These are phyloP conservation scores for Alternaria burnsii DNA, from an alignment of 2,329 filamentous ascomycete species.

Conservation along the genomic window DNA sequence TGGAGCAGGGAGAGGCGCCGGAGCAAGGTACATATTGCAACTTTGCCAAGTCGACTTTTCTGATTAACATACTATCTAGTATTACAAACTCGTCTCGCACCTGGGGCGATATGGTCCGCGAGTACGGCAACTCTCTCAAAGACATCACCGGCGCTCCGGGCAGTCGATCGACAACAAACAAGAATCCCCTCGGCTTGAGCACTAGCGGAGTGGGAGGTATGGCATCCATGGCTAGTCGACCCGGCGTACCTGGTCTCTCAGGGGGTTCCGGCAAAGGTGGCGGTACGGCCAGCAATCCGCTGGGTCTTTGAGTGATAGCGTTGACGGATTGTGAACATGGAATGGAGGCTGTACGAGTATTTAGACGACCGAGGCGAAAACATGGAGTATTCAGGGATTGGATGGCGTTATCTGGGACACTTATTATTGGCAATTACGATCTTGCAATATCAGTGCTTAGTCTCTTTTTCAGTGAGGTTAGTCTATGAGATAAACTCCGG, in stretches of 20 bases:
- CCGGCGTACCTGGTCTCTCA: slow-evolving; percentile 18
- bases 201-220: slow-evolving; percentile 43
- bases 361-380: not conserved
- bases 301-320: slow-evolving; percentile 47
- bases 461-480: not conserved
- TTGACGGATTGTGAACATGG: not conserved
- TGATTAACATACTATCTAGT: slow-evolving; percentile 33
- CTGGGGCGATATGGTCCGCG: slow-evolving; percentile 59
- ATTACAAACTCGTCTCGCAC: slow-evolving; percentile 55
- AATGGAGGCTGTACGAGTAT: not conserved
- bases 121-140: slow-evolving; percentile 61
- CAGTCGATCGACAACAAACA: slow-evolving; percentile 53
- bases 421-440: not conserved
- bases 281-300: slow-evolving; percentile 52
- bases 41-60: too few species aligned
- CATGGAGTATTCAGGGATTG: not conserved
- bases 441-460: not conserved
- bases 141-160: slow-evolving; percentile 57
- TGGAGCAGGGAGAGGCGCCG: slow-evolving; percentile 27
- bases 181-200: slow-evolving; percentile 57
- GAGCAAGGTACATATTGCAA: slow-evolving; percentile 15
- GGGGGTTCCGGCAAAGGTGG: slow-evolving; percentile 36
- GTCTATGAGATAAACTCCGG: not conserved
- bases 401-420: not conserved
- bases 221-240: slow-evolving; percentile 35